A percentile compares a stretch with the other conserved stretches of the same genome.
phyloP scores from a whole-genome alignment of 2,329 filamentous ascomycete species.

The Penicillium sp. region DNA sequence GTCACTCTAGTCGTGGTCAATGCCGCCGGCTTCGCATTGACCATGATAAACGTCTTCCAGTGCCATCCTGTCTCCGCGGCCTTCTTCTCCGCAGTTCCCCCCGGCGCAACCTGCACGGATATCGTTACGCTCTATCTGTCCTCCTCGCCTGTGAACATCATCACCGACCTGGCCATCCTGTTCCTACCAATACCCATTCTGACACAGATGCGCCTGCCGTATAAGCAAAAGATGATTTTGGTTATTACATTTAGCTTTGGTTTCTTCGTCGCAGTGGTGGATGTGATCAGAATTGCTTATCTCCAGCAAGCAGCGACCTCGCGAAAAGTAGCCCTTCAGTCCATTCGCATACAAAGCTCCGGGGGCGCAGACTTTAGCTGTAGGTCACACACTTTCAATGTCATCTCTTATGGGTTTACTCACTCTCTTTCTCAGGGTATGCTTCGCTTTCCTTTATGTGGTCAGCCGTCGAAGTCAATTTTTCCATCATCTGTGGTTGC shows the following conservation, averaged over 20 bases:
- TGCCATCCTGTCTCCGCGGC: slow-evolving; percentile 75
- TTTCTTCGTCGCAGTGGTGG: slow-evolving; percentile 84
- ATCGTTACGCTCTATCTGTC: slow-evolving; percentile 68
- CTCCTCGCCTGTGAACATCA: slow-evolving; percentile 87
- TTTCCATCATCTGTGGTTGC: slow-evolving; percentile 87
- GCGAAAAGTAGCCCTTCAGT: slow-evolving; percentile 32
- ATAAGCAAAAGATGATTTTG: slow-evolving; percentile 84
- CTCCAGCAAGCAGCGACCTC: slow-evolving; percentile 70
- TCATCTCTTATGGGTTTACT: background rate
- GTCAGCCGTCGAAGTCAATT: slow-evolving; percentile 88
- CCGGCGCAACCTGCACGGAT: slow-evolving; percentile 59
- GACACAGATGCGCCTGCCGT: slow-evolving; percentile 81
- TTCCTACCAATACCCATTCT: slow-evolving; percentile 87
- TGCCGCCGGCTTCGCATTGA: slow-evolving; percentile 75
- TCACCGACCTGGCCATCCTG: slow-evolving; percentile 86
- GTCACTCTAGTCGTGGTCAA: slow-evolving; percentile 78
- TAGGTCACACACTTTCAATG: slow-evolving; percentile 22
- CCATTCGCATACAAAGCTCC: slow-evolving; percentile 41
- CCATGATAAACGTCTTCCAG: slow-evolving; percentile 85
- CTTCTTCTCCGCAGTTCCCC: slow-evolving; percentile 58
- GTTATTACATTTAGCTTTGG: slow-evolving; percentile 85
- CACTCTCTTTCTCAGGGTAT: slow-evolving; percentile 67
- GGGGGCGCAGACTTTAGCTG: slow-evolving; percentile 59
- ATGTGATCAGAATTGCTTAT: slow-evolving; percentile 88
- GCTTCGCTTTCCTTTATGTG: slow-evolving; percentile 88